Percentiles rank a stretch among this genome's conserved stretches.
Conservation (phyloP, 2,329 filamentous ascomycete genomes). For the Dothideomycetidae sp. region DNA sequence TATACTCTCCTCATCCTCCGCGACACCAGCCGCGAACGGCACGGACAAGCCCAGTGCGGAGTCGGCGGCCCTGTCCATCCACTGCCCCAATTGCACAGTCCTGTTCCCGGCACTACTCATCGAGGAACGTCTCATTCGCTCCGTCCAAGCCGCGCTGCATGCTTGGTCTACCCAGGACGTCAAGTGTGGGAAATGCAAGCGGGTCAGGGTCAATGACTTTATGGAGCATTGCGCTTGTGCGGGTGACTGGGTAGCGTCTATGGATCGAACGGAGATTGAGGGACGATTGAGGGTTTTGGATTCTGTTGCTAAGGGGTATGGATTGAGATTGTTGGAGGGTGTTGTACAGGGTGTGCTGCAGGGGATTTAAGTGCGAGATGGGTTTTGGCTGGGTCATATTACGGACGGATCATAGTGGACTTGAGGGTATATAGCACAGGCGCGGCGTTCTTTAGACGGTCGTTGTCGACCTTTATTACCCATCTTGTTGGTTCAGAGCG, state of each 20-base stretch:
- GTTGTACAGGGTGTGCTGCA: slow-evolving; percentile 38
- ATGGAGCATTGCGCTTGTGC: slow-evolving; percentile 94
- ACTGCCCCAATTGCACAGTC: slow-evolving; percentile 59
- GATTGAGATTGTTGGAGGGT: slow-evolving; percentile 63
- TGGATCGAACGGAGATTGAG: slow-evolving; percentile 51
- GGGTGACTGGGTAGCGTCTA: slow-evolving; percentile 64
- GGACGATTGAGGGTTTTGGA: slow-evolving; percentile 54
- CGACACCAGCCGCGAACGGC: slow-evolving; percentile 12
- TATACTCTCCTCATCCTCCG: slow-evolving; percentile 39
- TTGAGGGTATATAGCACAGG: no score
- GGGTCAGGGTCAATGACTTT: slow-evolving; percentile 72
- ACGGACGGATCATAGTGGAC: no score
- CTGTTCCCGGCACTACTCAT: slow-evolving; percentile 66
- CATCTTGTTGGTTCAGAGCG: no score
- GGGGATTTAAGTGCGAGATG: slow-evolving; percentile 2
- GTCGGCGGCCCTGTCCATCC: slow-evolving; percentile 13
- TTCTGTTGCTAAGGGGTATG: slow-evolving; percentile 65
- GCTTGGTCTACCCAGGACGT: slow-evolving; percentile 85
- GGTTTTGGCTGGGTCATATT: no score
- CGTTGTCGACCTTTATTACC: no score
- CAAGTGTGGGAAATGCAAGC: slow-evolving; percentile 58
- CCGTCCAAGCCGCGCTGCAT: slow-evolving; percentile 59
- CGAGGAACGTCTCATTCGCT: slow-evolving; percentile 67
- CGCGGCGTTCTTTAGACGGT: no score
- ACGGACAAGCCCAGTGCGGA: slow-evolving; percentile 11